Base-by-base conservation (phyloP, 495 filamentous ascomycete species). In the Melanomma pulvis-pyrius region DNA sequence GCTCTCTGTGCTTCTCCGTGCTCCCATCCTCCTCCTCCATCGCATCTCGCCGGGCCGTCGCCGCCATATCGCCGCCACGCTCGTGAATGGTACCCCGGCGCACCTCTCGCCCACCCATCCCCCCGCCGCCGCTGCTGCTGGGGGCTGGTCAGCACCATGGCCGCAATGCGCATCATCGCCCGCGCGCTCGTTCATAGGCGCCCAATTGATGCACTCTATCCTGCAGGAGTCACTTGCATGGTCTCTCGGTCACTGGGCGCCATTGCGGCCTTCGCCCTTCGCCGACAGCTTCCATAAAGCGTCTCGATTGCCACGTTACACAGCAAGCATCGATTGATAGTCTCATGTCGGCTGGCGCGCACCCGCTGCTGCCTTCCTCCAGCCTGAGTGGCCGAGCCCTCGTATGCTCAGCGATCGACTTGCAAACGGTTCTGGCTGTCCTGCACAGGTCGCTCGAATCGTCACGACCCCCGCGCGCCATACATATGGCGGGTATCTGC, bases 211-310 rank as follows among this genome's bases (percentile, higher is more conserved):
- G 69, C 65, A 61, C 69, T 63, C 63, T 68, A 60, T 68, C 69
- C 36, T 71, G 69, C 69, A 71, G 64, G 54, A 68, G 69, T 71
- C 69, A 71, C 69, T 67, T 67, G 69, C 69, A 71, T 71, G 54
- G 26, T 19, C 34, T 63, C 34, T 46, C 53, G 59, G 68, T 71
- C 64, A 71, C 69, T 68, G 61, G 61, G 64, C 64, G 50, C 63
- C 59, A 55, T 59, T 59, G 48, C 53, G 65, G 63, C 50, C 19
- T n/a, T 62, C 61, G 57, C 47, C 34, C 29, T 65, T 46, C 50
- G 24, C 36, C 56, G 49, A 30, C 55, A 26, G 57, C 50, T 34
- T 63, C 39, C 56, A 46, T 28, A 61, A 39, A 41, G 53, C 48
- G 50, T 41, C n/a, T 62, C 32, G 41, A 63, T 68, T 63, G 36